Percentiles rank a stretch among this genome's conserved stretches.
Evolutionary conservation across 768 basidiomycete genomes (phyloP).

Genomic region (Favolaschia claudopus): DNA sequence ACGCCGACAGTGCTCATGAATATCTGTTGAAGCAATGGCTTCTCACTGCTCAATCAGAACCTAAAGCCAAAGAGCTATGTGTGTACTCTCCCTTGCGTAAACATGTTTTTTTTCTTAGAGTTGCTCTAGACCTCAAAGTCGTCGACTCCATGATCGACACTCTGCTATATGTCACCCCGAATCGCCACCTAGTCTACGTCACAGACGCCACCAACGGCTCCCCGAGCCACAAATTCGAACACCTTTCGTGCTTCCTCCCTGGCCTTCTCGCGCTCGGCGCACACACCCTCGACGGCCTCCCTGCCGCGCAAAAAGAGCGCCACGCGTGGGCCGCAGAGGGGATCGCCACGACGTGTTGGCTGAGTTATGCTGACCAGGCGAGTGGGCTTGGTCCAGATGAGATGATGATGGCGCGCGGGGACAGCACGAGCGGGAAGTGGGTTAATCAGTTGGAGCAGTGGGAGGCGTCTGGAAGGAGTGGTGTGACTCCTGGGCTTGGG

Average conservation of each 20-base stretch:
- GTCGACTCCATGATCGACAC: constrained; percentile 62
- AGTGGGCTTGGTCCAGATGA: constrained; percentile 71
- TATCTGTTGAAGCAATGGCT: constrained; percentile 74
- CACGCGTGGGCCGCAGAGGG: constrained; percentile 71
- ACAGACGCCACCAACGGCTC: constrained; percentile 52
- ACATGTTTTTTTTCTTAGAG: not conserved
- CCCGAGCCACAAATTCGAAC: constrained; percentile 61
- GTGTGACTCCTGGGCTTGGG: constrained; percentile 43
- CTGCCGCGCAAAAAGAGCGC: constrained; percentile 46
- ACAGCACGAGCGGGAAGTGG: constrained; percentile 40
- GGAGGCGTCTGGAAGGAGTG: constrained; percentile 47
- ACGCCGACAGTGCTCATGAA: constrained; percentile 71
- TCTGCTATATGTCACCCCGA: constrained; percentile 64
- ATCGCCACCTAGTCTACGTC: constrained; percentile 67
- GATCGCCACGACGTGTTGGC: constrained; percentile 66
- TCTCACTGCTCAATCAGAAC: constrained; percentile 54
- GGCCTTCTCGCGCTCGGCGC: constrained; percentile 72
- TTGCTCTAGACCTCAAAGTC: constrained; percentile 50
- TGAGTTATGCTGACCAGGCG: constrained; percentile 69
- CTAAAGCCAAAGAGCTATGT: constrained; percentile 60
- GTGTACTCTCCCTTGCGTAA: constrained; percentile 29
- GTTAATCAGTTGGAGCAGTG: constrained; percentile 48
- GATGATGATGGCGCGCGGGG: constrained; percentile 42
- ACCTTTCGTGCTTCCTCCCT: constrained; percentile 75
- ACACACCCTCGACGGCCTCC: constrained; percentile 50